Evolutionary conservation across 768 basidiomycete genomes (phyloP).

Genomic region (Pulveroboletus sp.): DNA sequence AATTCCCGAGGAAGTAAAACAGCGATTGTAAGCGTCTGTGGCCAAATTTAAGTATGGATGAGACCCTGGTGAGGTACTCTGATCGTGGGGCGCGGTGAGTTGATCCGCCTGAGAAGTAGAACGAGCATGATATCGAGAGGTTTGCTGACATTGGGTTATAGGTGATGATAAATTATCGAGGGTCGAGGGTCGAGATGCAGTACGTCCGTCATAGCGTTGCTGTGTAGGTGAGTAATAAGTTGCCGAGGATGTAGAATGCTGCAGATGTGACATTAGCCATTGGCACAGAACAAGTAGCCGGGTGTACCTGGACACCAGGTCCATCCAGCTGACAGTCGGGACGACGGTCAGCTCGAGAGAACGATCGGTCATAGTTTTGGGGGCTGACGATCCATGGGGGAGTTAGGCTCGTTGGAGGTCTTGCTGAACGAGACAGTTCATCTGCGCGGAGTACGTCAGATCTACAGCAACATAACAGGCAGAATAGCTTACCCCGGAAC

Average conservation of each 20-base stretch:
- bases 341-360: conserved; percentile 23
- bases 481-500: conserved; percentile 48
- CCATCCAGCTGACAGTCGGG: conserved; percentile 24
- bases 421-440: conserved; percentile 45
- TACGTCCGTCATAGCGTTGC: conserved; percentile 26
- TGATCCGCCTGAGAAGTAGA: conserved; percentile 30
- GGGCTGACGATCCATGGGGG: conserved; percentile 43
- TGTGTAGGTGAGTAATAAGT: conserved; percentile 24
- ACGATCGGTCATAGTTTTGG: conserved; percentile 23
- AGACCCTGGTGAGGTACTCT: conserved; percentile 22
- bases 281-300: not conserved
- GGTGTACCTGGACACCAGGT: conserved; percentile 31
- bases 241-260: conserved; percentile 23
- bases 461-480: not conserved
- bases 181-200: conserved; percentile 13
- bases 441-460: conserved; percentile 28
- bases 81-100: conserved; percentile 27
- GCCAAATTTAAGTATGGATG: conserved; percentile 23
- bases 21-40: conserved; percentile 19
- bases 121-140: conserved; percentile 22
- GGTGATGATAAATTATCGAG: conserved; percentile 25
- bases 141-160: conserved; percentile 16
- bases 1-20: conserved; percentile 10
- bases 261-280: conserved; percentile 4
- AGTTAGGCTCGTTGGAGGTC: conserved; percentile 36